Conservation (phyloP, 2,329 filamentous ascomycete genomes). For the Fusarium sp. region DNA sequence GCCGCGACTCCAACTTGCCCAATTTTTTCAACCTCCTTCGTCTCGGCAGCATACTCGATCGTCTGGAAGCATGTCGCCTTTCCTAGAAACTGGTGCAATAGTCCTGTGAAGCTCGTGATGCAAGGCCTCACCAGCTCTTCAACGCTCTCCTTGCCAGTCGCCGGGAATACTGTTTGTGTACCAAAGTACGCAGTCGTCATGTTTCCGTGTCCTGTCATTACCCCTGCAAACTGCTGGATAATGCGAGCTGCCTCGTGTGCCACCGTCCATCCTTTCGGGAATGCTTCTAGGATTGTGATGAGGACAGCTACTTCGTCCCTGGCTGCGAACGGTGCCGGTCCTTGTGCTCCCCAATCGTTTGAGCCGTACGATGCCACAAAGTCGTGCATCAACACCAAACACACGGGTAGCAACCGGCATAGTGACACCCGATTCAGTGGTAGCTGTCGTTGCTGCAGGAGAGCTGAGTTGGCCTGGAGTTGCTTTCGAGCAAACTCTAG, state of each 20-base stretch:
- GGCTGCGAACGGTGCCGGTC: slow-evolving; percentile 40
- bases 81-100: slow-evolving; percentile 49
- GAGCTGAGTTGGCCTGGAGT: slow-evolving; percentile 53
- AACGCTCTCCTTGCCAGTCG: slow-evolving; percentile 24
- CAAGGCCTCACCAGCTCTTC: slow-evolving; percentile 32
- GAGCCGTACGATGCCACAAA: slow-evolving; percentile 28
- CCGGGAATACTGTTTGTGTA: slow-evolving; percentile 23
- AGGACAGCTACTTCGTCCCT: slow-evolving; percentile 50
- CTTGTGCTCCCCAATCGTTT: slow-evolving; percentile 25
- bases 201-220: slow-evolving; percentile 30
- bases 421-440: slow-evolving; percentile 56
- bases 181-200: slow-evolving; percentile 30
- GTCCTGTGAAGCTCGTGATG: slow-evolving; percentile 33
- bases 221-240: slow-evolving; percentile 44
- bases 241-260: slow-evolving; percentile 50
- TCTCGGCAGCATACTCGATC: slow-evolving; percentile 32
- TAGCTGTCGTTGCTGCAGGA: slow-evolving; percentile 55
- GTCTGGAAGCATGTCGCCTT: slow-evolving; percentile 46
- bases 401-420: slow-evolving; percentile 52
- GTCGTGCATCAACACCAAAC: slow-evolving; percentile 50
- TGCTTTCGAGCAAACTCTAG: slow-evolving; percentile 54
- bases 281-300: slow-evolving; percentile 51
- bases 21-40: slow-evolving; percentile 19
- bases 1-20: slow-evolving; percentile 12
- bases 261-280: slow-evolving; percentile 48